These are phyloP conservation scores for Chenopodium suecicum DNA, from an alignment of 148 eudicot genomes.

Conservation along the genomic window DNA sequence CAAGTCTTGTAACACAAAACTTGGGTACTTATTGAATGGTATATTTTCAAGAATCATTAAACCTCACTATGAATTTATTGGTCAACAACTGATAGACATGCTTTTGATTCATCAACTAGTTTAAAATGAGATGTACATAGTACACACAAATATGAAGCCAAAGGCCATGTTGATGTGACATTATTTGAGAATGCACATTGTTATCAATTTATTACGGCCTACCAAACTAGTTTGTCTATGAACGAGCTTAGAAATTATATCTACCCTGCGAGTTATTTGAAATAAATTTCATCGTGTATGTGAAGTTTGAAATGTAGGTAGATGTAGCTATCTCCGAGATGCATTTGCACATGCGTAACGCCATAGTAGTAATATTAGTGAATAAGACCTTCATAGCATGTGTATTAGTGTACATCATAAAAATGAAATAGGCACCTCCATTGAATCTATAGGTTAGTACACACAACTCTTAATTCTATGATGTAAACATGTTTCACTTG, in stretches of 20 bases:
- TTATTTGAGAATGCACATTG: too few species aligned
- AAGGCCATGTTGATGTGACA: too few species aligned
- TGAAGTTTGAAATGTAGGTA: neutral
- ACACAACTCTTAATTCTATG: too few species aligned
- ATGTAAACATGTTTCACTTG: neutral
- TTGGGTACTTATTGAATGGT: constrained; percentile 18
- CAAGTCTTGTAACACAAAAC: constrained; percentile 17
- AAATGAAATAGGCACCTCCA: neutral
- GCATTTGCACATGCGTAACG: neutral
- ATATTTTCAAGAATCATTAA: neutral
- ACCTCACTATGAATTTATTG: neutral
- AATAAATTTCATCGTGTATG: too few species aligned
- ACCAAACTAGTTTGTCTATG: too few species aligned
- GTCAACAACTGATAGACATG: neutral
- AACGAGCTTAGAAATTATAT: too few species aligned
- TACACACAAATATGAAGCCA: too few species aligned
- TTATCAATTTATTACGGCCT: too few species aligned
- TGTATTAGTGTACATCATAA: neutral
- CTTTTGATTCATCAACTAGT: neutral
- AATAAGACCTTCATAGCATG: neutral
- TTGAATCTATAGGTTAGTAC: neutral
- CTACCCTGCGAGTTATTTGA: too few species aligned
- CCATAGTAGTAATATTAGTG: neutral
- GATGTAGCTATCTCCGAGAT: neutral
- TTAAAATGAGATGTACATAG: too few species aligned